These are phyloP conservation scores for Candida nanaspora DNA, from an alignment of 805 yeast genomes.

Conservation along the genomic window DNA sequence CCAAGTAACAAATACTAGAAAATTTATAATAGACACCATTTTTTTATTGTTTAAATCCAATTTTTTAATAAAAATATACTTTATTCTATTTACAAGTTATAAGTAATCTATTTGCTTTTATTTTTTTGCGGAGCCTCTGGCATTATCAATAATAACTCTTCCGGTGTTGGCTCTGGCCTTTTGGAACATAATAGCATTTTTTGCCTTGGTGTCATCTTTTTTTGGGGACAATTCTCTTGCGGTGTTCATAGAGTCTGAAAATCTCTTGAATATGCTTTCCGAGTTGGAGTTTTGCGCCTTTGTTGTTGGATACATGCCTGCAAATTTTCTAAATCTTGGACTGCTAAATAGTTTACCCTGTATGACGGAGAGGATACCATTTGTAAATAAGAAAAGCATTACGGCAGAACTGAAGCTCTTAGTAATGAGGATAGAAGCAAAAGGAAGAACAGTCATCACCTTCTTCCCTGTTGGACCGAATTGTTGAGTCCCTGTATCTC, in stretches of 20 bases:
- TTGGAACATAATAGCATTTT: slow-evolving; percentile 22
- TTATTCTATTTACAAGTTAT: neutral
- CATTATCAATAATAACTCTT: slow-evolving; percentile 22
- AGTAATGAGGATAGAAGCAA: slow-evolving; percentile 81
- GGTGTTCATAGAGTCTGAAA: slow-evolving; percentile 24
- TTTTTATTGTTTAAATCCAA: neutral
- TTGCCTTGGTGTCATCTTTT: slow-evolving; percentile 8
- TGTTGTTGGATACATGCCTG: slow-evolving; percentile 47
- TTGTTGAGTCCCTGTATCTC: slow-evolving; percentile 72
- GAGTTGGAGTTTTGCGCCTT: slow-evolving; percentile 14
- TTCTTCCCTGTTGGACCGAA: slow-evolving; percentile 42
- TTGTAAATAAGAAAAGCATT: slow-evolving; percentile 76
- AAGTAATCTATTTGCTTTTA: too few relatives aligned
- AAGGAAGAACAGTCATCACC: slow-evolving; percentile 65
- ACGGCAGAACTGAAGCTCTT: slow-evolving; percentile 82
- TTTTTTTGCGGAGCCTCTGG: too few relatives aligned
- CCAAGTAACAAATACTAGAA: neutral
- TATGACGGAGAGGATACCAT: slow-evolving; percentile 63
- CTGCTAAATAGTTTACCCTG: slow-evolving; percentile 67
- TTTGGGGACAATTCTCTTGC: slow-evolving; percentile 10
- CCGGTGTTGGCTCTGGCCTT: slow-evolving; percentile 17
- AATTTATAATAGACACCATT: too few relatives aligned
- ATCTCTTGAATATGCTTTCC: slow-evolving; percentile 22
- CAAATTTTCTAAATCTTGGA: slow-evolving; percentile 45
- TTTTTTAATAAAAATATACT: neutral